Base-by-base conservation (phyloP, 2,329 filamentous ascomycete species). In the Plenodomus tracheiphilus region DNA sequence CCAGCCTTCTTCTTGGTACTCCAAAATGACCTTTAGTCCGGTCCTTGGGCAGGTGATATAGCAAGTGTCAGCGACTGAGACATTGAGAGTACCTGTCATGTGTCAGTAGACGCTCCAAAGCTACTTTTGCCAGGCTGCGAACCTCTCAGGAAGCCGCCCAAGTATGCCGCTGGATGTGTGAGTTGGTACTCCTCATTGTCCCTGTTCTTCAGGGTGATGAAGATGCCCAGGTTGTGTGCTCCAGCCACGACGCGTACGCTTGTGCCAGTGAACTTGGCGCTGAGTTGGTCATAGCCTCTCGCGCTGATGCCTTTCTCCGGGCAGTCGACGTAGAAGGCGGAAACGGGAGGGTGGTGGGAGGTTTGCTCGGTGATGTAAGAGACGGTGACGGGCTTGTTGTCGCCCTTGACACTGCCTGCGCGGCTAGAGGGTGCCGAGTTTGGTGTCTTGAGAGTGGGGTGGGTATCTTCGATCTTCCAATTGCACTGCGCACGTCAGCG, bases 341-440 rank as follows among this genome's bases (percentile, higher is more conserved):
- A 97, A 58, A 99, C 93, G 9, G 94, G 94, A 28, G 94, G 94
- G 74, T 99, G 94, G 66, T 99, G 94, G 7, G 91, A 97, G 8
- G 94, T 99, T 76, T 99, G 94, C 75, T 99, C 94, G 20, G 94
- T 97, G 52, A 99, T 81, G 71, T 96, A 99, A 9, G 91, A 96
- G 61, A 99, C 84, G 61, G 87, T 89, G 61, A 96, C 82, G 21
- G 79, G 81, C 60, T 75, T 74, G 68, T 72, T 70, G 66, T 72
- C 63, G 62, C 67, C 59, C 51, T 64, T 56, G 55, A 70, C 54
- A 70, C 70, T 68, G 48, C 69, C 62, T 44, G 68, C 55, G 54
- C 66, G 64, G 60, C 68, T 70, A 36, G 65, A 61, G 50, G 63
- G 65, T 28, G 60, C 56, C 79, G 79, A 54, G 78, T 75, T 51